phyloP scores from a whole-genome alignment of 2,329 filamentous ascomycete genomes.

The Colletotrichum kahawae region DNA sequence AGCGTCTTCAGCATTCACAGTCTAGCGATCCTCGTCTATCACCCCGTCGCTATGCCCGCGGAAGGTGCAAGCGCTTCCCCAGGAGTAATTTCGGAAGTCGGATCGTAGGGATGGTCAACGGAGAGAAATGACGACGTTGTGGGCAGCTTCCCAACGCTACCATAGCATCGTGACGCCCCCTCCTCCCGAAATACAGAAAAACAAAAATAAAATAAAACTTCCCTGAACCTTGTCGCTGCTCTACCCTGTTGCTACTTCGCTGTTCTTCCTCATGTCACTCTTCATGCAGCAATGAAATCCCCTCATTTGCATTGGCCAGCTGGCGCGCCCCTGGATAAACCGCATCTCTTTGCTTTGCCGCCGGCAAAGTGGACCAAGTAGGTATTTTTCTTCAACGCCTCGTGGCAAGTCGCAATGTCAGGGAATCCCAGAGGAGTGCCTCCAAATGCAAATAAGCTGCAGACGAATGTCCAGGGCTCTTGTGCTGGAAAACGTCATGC shows the following conservation, averaged over 20 bases:
- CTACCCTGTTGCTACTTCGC: neutral
- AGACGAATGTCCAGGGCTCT: neutral
- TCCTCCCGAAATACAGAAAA: neutral
- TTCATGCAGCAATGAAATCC: slow-evolving; percentile 5
- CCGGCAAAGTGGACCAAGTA: neutral
- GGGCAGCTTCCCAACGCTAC: neutral
- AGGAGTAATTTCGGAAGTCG: slow-evolving; percentile 17
- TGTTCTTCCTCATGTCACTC: neutral
- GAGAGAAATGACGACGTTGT: slow-evolving; percentile 4
- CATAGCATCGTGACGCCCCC: neutral
- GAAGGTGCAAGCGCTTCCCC: slow-evolving; percentile 17
- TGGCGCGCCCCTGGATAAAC: neutral
- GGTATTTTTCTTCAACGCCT: neutral
- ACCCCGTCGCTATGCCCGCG: neutral
- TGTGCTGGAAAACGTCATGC: neutral
- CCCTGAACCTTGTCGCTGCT: neutral
- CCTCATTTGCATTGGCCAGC: neutral
- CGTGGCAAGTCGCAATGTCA: neutral
- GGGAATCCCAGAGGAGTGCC: neutral
- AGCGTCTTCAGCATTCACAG: neutral
- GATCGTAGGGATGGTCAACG: neutral
- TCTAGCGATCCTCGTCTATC: neutral
- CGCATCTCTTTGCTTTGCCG: neutral
- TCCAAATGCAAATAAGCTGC: neutral
- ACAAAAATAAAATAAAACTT: neutral